phyloP scores from a whole-genome alignment of 345 rosid genomes.

The Hevea brasiliensis region DNA sequence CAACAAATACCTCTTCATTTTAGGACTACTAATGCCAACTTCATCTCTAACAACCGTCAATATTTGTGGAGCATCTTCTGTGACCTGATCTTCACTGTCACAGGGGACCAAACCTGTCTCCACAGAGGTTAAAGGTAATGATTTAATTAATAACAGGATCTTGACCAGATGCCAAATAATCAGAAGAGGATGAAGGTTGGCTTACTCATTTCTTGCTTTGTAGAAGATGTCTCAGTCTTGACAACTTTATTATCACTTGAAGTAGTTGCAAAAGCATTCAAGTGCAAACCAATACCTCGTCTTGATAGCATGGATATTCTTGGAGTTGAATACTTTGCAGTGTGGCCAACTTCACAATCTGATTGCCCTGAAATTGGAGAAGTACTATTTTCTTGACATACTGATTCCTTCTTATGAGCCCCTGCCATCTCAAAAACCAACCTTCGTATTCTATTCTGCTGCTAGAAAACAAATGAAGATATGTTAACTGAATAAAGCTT shows the following conservation, averaged over 20 bases:
- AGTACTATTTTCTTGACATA: slow-evolving; percentile 28
- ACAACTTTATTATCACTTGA: slow-evolving; percentile 29
- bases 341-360: slow-evolving; percentile 23
- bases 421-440: slow-evolving; percentile 54
- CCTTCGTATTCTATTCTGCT: slow-evolving; percentile 53
- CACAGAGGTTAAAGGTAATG: slow-evolving; percentile 26
- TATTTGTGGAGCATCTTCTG: slow-evolving; percentile 35
- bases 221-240: slow-evolving; percentile 29
- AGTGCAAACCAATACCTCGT: slow-evolving; percentile 52
- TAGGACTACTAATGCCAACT: slow-evolving; percentile 32
- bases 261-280: slow-evolving; percentile 47
- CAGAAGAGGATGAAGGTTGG: slow-evolving; percentile 23
- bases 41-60: slow-evolving; percentile 30
- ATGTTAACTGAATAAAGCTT: not conserved
- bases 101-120: slow-evolving; percentile 34
- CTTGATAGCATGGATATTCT: slow-evolving; percentile 28
- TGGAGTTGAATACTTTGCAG: slow-evolving; percentile 23
- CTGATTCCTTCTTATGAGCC: slow-evolving; percentile 38
- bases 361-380: slow-evolving; percentile 26
- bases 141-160: slow-evolving; percentile 18
- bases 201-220: slow-evolving; percentile 29
- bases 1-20: slow-evolving; percentile 40
- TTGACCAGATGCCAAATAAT: slow-evolving; percentile 15
- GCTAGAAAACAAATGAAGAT: slow-evolving; percentile 21
- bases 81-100: slow-evolving; percentile 23